Base-by-base conservation (phyloP, 192 early-diverging fungal genomes). In the Phlyctochytrium arcticum region DNA sequence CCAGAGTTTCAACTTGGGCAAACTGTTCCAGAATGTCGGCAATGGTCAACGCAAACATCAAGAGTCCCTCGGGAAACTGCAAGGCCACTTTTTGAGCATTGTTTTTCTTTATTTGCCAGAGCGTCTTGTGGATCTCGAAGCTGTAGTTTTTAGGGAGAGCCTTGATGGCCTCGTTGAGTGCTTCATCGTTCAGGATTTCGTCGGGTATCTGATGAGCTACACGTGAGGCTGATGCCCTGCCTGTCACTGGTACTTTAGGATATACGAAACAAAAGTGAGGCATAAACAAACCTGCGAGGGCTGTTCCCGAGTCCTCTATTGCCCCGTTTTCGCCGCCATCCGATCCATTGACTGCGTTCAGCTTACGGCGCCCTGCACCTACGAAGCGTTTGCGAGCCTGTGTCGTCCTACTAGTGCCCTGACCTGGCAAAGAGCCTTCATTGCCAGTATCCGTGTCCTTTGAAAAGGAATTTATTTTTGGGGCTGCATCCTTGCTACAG, bases 71-170 rank as follows among this genome's bases (percentile, higher is more conserved):
- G 19, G 97, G 97, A 62, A 99, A 91, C 74, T 99, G 97, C 51
- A 99, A 70, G 1, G 95, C 95, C 15, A 98, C 92, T 80, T 87
- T 88, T 46, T 78, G 93, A 0, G 92, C 88, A 0, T 73, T 68
- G 24, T 86, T 76, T 34, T 87, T 85, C 48, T 78, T 79, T 29
- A 99, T 83, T 69, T 93, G 87, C 90, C 91, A 93, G 3, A 99
- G 74, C 15, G 92, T 92, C 72, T 99, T 99, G 77, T 95, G 91
- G 44, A 99, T 94, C 72, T 99, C 97, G 85, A 99, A 99, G 80
- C 94, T 97, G 82, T 99, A 99, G 79, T 99, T 99, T 31, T 74
- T 69, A 2, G 97, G 97, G 17, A 99, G 75, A 51, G 87, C 80
- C 48, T 86, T 77, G 49, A 98, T 91, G 4, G 93, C 89, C 46